A percentile compares a stretch with the other conserved stretches of the same genome.
These are phyloP conservation scores for Ceratopteris richardii DNA, from an alignment of 75 land plant genomes.

Conservation along the genomic window DNA sequence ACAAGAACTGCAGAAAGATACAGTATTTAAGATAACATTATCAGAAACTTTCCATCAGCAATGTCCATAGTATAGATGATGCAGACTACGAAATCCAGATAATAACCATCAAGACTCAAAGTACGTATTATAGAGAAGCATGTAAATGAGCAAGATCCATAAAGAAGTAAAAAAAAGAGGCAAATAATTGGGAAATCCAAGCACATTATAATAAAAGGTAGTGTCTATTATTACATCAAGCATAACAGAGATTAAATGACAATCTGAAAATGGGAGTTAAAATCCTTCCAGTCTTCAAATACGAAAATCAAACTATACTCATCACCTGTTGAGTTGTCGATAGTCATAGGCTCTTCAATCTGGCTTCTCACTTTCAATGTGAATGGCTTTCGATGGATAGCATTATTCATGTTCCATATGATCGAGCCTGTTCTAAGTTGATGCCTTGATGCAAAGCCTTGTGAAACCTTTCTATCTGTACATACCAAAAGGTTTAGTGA, in stretches of 20 bases:
- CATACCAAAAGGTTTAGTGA: too few relatives aligned
- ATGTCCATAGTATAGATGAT: neutral
- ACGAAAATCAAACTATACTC: neutral
- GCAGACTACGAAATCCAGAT: too few relatives aligned
- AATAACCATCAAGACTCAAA: too few relatives aligned
- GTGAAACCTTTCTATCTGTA: too few relatives aligned
- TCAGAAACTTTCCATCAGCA: neutral
- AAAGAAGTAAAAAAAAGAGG: neutral
- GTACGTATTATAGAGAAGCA: too few relatives aligned
- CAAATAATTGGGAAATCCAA: neutral
- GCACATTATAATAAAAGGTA: neutral
- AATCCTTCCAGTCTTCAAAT: neutral
- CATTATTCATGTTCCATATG: too few relatives aligned
- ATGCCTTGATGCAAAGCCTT: too few relatives aligned
- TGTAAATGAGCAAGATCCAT: too few relatives aligned
- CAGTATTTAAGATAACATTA: neutral
- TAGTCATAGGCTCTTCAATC: slow-evolving; percentile 14
- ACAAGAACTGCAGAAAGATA: slow-evolving; percentile 30
- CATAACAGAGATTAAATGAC: neutral
- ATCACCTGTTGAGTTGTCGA: slow-evolving; percentile 28
- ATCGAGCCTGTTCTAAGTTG: too few relatives aligned
- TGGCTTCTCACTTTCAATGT: slow-evolving; percentile 5
- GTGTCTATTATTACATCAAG: neutral
- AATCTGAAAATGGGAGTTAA: neutral
- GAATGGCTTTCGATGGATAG: neutral